Evolutionary conservation across 2,329 filamentous ascomycete genomes (phyloP), one percentile per base, ranked within the genome.

Genomic region (Didymella arachidicola): DNA sequence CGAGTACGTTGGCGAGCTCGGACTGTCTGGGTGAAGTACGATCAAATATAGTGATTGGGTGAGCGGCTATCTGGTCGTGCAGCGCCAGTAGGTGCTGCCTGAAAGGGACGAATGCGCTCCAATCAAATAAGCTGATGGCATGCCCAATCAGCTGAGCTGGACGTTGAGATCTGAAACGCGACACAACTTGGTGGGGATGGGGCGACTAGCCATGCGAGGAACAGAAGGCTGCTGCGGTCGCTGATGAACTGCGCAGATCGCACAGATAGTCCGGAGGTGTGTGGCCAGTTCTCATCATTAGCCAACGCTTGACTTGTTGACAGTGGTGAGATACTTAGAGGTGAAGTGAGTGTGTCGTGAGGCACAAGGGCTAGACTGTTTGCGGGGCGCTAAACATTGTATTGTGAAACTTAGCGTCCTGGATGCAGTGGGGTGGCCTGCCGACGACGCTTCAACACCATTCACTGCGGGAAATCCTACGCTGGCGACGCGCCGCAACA

Each of bases 401-500:
- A 19, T 29, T 30, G 19, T 57, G 54, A 57, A 57, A 52, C 54
- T 18, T 52, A 57, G 54, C 54, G 54, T 16, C 14, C 26, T 47
- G 26, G 46, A 30, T 29, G 43, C 38, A 25, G 22, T 45, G 39
- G 52, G 44, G 19, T 41, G 29, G 52, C 27, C 16, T 48, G 36
- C 52, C 53, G 46, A 57, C 53, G 34, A 51, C 49, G 68, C 64
- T 49, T 64, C 64, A 60, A 61, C 62, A 61, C 58, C 63, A 62
- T 58, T 65, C 65, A 56, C 58, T 57, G 45, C 57, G 53, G 55
- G 49, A 59, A 45, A 50, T 48, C 61, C 48, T 60, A 56, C 45
- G 46, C 58, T 66, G 57, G 63, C 67, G 59, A 72, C 69, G 71
- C 74, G 71, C 71, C 67, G 60, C 54, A 39, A 39, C 57, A 66